phyloP scores from a whole-genome alignment of 148 eudicot genomes.

The Rhododendron kiyosumense region DNA sequence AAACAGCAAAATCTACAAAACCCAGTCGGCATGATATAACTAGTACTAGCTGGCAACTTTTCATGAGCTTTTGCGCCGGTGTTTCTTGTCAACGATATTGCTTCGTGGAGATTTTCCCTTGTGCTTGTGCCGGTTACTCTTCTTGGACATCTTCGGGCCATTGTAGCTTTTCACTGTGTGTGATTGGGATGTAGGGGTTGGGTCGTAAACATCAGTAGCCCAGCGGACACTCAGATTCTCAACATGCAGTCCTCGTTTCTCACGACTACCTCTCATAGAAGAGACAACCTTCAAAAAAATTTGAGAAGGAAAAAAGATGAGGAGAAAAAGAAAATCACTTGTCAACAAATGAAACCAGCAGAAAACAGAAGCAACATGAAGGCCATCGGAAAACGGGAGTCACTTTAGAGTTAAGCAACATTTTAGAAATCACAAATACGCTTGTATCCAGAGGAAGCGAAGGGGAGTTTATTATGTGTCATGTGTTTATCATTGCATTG shows the following conservation, averaged over 20 bases:
- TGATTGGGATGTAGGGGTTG: conserved; percentile 15
- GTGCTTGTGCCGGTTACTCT: conserved; percentile 15
- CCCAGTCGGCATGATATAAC: neutral
- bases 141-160: conserved; percentile 8
- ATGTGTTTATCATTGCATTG: neutral
- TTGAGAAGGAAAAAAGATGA: neutral
- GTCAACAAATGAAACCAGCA: neutral
- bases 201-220: conserved; percentile 27
- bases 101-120: conserved; percentile 21
- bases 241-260: conserved; percentile 12
- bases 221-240: conserved; percentile 19
- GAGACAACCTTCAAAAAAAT: conserved; percentile 18
- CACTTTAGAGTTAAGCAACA: neutral
- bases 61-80: neutral
- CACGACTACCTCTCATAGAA: conserved; percentile 23
- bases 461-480: neutral
- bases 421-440: neutral
- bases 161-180: conserved; percentile 18
- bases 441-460: neutral
- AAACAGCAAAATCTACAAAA: neutral
- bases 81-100: conserved; percentile 3
- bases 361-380: neutral
- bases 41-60: neutral
- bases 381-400: neutral
- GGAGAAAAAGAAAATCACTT: neutral